Base-by-base conservation (phyloP, 2,329 filamentous ascomycete genomes). In the Sporothrix globosa region DNA sequence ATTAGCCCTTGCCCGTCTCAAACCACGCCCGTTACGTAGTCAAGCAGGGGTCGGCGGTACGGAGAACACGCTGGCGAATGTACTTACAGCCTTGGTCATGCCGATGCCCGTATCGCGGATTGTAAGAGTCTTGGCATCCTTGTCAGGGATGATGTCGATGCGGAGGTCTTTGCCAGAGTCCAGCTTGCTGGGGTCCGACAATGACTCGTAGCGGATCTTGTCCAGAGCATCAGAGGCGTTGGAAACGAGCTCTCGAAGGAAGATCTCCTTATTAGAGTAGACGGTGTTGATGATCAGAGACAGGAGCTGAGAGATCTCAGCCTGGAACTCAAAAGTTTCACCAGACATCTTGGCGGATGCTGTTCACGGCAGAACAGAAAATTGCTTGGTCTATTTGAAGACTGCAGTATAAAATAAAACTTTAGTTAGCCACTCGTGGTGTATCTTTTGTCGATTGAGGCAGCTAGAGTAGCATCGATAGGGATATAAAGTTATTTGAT, bases 211-310 rank as follows among this genome's bases (percentile, higher is more conserved):
- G 83, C 96, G 91, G 83, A 99, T 97, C 92, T 99, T 99, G 91
- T 99, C 96, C 78, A 99, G 89, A 73, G 96, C 96, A 91, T 99
- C 96, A 79, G 95, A 98, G 81, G 91, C 91, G 86, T 99, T 99
- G 86, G 96, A 98, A 80, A 99, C 92, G 78, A 99, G 82, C 86
- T 99, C 96, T 91, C 96, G 88, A 79, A 99, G 86, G 91, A 99
- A 99, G 82, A 99, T 98, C 86, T 98, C 96, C 89, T 99, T 99
- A 91, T 99, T 99, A 78, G 94, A 97, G 89, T 98, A 99, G 87
- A 99, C 96, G 76, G 96, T 98, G 92, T 99, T 99, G 90, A 99
- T 99, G 86, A 99, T 99, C 82, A 99, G 92, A 77, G 91, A 93
- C 82, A 99, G 92, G 76, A 99, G 92, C 92, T 99, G 96, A 92